Percentiles rank a stretch among this genome's conserved stretches.
Evolutionary conservation across 306 rosid genomes (phyloP).

Genomic region (Prunus salicina): DNA sequence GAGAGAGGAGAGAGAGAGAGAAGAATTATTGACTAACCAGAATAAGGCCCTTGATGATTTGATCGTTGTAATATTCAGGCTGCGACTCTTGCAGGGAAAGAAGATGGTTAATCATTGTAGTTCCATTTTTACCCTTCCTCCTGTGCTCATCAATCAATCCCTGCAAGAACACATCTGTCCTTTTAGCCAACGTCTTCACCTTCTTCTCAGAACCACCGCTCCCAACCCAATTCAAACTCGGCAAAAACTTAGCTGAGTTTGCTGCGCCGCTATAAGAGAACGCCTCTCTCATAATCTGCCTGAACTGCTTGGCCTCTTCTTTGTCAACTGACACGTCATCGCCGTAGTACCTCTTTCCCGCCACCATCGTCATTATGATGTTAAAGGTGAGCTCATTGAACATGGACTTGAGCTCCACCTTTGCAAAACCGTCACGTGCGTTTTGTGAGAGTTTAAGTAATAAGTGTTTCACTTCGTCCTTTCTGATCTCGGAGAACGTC

Average conservation of each 20-base stretch:
- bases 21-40: constrained; percentile 34
- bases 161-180: constrained; percentile 33
- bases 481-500: constrained; percentile 28
- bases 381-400: constrained; percentile 56
- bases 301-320: constrained; percentile 43
- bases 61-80: constrained; percentile 62
- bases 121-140: background rate
- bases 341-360: constrained; percentile 62
- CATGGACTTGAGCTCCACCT: constrained; percentile 36
- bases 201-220: constrained; percentile 11
- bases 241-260: constrained; percentile 39
- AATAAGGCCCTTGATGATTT: constrained; percentile 60
- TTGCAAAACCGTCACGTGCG: constrained; percentile 19
- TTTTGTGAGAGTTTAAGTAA: constrained; percentile 24
- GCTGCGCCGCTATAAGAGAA: constrained; percentile 19
- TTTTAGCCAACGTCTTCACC: background rate
- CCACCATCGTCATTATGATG: constrained; percentile 60
- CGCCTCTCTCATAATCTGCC: constrained; percentile 35
- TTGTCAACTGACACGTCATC: constrained; percentile 9
- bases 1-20: no score
- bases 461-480: constrained; percentile 41
- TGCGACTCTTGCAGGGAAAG: constrained; percentile 44
- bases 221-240: constrained; percentile 34
- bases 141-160: constrained; percentile 46
- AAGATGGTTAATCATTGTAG: constrained; percentile 50